These are phyloP conservation scores for Pseudozyma sp. DNA, from an alignment of 1,284 basidiomycete genomes.

Conservation along the genomic window DNA sequence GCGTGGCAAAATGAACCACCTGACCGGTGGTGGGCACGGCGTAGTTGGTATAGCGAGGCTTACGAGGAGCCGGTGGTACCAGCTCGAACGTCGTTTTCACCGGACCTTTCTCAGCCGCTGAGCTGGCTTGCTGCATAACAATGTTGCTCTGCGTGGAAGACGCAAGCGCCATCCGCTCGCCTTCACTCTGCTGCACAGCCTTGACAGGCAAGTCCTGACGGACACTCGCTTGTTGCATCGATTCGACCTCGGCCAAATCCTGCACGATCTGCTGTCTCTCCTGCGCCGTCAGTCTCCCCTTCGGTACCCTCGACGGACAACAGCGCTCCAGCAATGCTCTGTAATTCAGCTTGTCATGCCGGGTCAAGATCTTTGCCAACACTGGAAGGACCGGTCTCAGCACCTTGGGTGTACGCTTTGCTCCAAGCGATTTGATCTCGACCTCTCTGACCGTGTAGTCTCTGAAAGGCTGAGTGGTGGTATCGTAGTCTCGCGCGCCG, in stretches of 20 bases:
- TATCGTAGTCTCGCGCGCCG: constrained; percentile 38
- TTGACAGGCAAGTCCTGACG: constrained; percentile 5
- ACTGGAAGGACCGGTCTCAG: constrained; percentile 74
- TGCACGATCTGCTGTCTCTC: constrained; percentile 80
- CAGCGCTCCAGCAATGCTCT: constrained; percentile 75
- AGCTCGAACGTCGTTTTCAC: constrained; percentile 13
- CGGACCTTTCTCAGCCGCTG: background rate
- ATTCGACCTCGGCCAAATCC: constrained; percentile 63
- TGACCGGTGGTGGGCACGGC: constrained; percentile 75
- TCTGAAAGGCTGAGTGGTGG: constrained; percentile 69
- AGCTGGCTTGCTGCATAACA: background rate
- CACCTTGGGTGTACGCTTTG: constrained; percentile 78
- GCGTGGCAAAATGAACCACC: constrained; percentile 69
- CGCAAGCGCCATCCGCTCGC: background rate
- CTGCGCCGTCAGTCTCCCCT: constrained; percentile 35
- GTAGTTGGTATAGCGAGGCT: constrained; percentile 84
- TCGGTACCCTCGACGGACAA: constrained; percentile 80
- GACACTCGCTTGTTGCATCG: constrained; percentile 6
- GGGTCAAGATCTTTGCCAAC: constrained; percentile 76
- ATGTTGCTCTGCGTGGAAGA: constrained; percentile 4
- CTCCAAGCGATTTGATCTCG: constrained; percentile 74
- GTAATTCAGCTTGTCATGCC: constrained; percentile 80
- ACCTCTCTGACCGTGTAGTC: constrained; percentile 77
- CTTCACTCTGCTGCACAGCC: constrained; percentile 2
- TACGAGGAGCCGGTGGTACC: constrained; percentile 63